phyloP scores from a whole-genome alignment of 305 asterid species.

The Nicotiana rustica region DNA sequence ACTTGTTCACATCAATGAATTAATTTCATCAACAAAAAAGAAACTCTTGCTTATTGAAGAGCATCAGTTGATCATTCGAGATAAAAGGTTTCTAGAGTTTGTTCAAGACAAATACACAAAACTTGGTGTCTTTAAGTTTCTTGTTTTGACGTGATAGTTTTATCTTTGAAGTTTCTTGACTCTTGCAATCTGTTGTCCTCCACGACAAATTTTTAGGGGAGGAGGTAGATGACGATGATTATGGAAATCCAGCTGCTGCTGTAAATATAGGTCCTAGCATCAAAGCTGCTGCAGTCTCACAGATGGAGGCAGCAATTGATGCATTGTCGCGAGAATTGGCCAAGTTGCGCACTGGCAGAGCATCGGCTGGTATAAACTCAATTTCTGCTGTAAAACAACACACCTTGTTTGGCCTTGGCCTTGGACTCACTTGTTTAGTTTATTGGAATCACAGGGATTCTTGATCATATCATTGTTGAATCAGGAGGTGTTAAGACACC shows the following conservation, averaged over 20 bases:
- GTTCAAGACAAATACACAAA: neutral
- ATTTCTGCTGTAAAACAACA: neutral
- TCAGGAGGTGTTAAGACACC: slow-evolving; percentile 75
- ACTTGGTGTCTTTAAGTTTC: neutral
- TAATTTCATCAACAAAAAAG: neutral
- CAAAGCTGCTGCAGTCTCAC: slow-evolving; percentile 64
- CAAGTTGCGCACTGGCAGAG: slow-evolving; percentile 91
- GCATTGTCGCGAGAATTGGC: slow-evolving; percentile 83
- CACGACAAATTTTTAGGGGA: slow-evolving; percentile 29
- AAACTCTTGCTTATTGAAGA: neutral
- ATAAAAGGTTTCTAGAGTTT: neutral
- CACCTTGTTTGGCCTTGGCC: neutral
- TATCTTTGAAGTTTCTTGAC: slow-evolving; percentile 19
- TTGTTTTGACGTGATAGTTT: neutral
- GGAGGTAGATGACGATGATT: slow-evolving; percentile 54
- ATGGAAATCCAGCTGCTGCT: slow-evolving; percentile 40
- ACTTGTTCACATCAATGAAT: neutral
- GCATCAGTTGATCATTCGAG: neutral
- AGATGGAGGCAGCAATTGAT: slow-evolving; percentile 88
- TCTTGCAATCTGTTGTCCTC: slow-evolving; percentile 9
- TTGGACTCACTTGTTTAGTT: neutral
- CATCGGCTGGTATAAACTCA: slow-evolving; percentile 66
- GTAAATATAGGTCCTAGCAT: slow-evolving; percentile 58
- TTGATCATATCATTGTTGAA: slow-evolving; percentile 93
- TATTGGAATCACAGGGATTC: slow-evolving; percentile 69